These are phyloP conservation scores for Populus hybrid DNA, from an alignment of 441 rosid genomes.

Conservation along the genomic window DNA sequence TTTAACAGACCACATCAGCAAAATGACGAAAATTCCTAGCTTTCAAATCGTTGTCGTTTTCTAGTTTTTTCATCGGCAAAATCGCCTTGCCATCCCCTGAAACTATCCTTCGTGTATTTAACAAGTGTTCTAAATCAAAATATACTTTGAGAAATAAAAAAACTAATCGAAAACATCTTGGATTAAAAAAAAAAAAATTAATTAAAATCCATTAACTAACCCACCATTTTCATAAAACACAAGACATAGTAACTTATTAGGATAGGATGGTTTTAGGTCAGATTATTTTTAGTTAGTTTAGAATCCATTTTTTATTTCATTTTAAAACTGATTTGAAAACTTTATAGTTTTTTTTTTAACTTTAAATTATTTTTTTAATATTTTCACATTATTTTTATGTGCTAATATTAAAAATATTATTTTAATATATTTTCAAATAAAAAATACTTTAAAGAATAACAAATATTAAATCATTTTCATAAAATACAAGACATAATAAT, in stretches of 20 bases:
- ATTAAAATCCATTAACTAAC: background rate
- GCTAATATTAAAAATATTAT: no score
- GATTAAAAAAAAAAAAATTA: no score
- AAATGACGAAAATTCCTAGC: background rate
- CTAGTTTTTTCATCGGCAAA: background rate
- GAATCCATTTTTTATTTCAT: no score
- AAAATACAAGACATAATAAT: no score
- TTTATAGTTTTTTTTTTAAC: no score
- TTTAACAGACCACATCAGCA: background rate
- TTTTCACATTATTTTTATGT: no score
- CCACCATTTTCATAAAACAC: background rate
- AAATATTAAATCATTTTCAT: no score
- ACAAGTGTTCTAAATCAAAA: background rate
- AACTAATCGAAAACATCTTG: background rate
- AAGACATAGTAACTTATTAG: background rate
- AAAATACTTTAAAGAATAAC: no score
- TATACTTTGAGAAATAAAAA: no score
- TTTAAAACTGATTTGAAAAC: no score
- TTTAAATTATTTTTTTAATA: no score
- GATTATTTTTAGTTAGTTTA: background rate
- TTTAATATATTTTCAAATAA: no score
- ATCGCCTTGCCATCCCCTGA: background rate
- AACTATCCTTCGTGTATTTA: background rate
- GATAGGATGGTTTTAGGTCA: background rate
- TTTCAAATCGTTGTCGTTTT: background rate